Evolutionary conservation across 257 asterid species (phyloP), one percentile per base, ranked within the genome.

Genomic region (Solanum appendiculatum): DNA sequence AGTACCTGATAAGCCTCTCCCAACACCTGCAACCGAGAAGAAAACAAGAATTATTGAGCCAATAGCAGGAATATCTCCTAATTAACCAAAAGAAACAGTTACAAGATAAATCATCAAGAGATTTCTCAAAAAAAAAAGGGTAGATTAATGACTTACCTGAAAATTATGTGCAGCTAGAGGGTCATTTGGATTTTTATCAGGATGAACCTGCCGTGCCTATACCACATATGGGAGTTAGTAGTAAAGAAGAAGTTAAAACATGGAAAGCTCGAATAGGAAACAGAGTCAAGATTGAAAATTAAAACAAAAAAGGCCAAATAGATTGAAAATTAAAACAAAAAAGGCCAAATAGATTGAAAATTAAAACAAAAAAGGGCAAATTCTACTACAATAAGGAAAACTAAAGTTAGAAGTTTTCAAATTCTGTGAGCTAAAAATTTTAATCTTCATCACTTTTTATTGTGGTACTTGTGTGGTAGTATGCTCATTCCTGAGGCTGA

Each of bases 1-100:
- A 97, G 89, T 88, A 97, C 99, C 91, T 97, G 99, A 92, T 97
- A 97, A 87, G 99, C 99, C 94, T 97, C 99, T 40, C 99, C 99
- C 91, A 97, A 88, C 89, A 96, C 95, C 99, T 97, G 87, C 37
- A 37, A 21, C 21, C 25, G 1, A 80, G 42, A 42, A 46, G 64
- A 91, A 89, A 82, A 84, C 83, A 58, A 91, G 78, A 81, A 87
- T 13, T 85, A 77, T 58, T 73, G 54, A 90, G 82, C 87, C 81
- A 13, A 69, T 70, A 25, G 87, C 90, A 88, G 40, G 84, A 80
- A 80, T 16, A 46, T 80, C 66, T 46, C 58, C 16, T 16, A 80
- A 14, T 27, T 80, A 60, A 48, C 58, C 25, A 12, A 23, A 73
- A 78, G 9, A 25, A 77, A 44, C 23, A 69, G 60, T 78, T 77